phyloP scores from a whole-genome alignment of 148 eudicot genomes.

The Rheum nobile region DNA sequence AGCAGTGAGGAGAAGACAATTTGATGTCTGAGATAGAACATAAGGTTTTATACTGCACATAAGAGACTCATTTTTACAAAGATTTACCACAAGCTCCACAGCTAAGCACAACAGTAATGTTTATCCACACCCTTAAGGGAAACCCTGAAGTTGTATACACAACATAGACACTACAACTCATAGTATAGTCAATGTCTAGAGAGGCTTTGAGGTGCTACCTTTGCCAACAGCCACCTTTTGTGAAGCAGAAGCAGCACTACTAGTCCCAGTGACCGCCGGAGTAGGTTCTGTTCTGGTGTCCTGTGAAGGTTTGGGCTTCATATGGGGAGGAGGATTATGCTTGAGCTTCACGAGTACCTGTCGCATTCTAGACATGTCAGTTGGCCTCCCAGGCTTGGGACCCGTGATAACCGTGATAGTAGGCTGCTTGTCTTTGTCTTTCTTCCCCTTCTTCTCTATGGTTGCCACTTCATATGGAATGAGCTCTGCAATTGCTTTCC shows the following conservation, averaged over 20 bases:
- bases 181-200: background rate
- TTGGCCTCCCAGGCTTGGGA: slow-evolving; percentile 52
- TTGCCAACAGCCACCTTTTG: background rate
- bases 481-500: slow-evolving; percentile 45
- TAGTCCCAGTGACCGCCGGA: background rate
- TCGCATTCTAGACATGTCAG: slow-evolving; percentile 44
- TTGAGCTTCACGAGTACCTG: slow-evolving; percentile 44
- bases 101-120: background rate
- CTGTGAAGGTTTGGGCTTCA: slow-evolving; percentile 14
- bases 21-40: background rate
- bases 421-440: slow-evolving; percentile 31
- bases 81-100: background rate
- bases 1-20: background rate
- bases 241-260: background rate
- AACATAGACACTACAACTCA: background rate
- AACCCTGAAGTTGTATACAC: background rate
- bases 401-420: slow-evolving; percentile 31
- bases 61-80: background rate
- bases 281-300: slow-evolving; percentile 1
- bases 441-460: slow-evolving; percentile 34
- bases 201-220: background rate
- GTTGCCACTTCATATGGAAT: slow-evolving; percentile 36
- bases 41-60: background rate
- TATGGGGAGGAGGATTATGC: slow-evolving; percentile 40
- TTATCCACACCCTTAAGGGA: background rate